These are phyloP conservation scores for Pythium biforme DNA, from an alignment of 352 stramenopile species.

Conservation along the genomic window DNA sequence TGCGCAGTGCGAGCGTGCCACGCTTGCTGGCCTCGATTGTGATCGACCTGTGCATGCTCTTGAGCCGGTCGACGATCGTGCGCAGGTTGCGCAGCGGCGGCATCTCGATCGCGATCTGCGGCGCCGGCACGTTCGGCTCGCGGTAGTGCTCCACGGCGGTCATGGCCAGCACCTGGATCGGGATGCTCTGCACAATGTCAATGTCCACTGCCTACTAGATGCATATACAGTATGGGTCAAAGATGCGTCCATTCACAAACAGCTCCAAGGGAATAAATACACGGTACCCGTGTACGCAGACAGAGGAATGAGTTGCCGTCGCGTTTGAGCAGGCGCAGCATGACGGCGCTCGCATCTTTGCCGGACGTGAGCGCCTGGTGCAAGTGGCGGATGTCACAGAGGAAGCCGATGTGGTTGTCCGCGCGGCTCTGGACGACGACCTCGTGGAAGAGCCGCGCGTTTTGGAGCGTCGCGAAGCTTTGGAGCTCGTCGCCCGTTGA, in stretches of 20 bases:
- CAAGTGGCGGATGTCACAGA: conserved; percentile 73
- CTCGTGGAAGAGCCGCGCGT: conserved; percentile 67
- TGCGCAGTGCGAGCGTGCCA: conserved; percentile 66
- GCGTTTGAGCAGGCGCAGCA: conserved; percentile 82
- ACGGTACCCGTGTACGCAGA: conserved; percentile 53
- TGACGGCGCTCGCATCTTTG: conserved; percentile 73
- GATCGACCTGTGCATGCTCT: conserved; percentile 71
- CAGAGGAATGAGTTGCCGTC: conserved; percentile 74
- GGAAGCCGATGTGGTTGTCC: conserved; percentile 80
- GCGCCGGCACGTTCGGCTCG: conserved; percentile 72
- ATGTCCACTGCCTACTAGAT: conserved; percentile 64
- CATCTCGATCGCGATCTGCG: conserved; percentile 83
- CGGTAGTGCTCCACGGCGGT: conserved; percentile 66
- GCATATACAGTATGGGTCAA: background rate
- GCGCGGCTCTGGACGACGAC: conserved; percentile 70
- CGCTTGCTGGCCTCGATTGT: conserved; percentile 70
- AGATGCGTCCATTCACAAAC: background rate
- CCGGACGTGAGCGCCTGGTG: conserved; percentile 72
- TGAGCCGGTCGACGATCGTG: conserved; percentile 72
- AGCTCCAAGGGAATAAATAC: too few relatives aligned
- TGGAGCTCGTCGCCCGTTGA: conserved; percentile 73
- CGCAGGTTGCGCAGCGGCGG: conserved; percentile 60
- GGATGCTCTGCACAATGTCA: conserved; percentile 84
- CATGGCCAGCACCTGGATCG: conserved; percentile 79
- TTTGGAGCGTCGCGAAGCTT: conserved; percentile 70